Base-by-base conservation (phyloP, 768 basidiomycete species). In the Leccinum broughii region DNA sequence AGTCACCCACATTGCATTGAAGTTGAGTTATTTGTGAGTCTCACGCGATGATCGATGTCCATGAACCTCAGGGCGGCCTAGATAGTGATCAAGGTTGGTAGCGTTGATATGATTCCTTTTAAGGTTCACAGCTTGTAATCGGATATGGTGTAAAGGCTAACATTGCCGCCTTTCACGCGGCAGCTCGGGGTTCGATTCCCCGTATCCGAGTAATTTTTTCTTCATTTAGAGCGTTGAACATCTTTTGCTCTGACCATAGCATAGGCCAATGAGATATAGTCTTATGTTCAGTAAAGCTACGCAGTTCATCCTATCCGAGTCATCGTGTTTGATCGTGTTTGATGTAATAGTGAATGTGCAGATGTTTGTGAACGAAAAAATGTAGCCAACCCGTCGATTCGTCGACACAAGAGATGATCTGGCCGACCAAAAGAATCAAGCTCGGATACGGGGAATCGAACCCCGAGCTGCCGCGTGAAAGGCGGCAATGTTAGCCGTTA, bases 401-500 rank as follows among this genome's bases (percentile, higher is more conserved):
- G 26, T 26, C 26, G 26, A 26, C 26, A 26, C 26, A 26, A 26
- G 26, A 26, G 26, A 26, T 26, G 26, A 26, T 26, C 26, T 26
- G 26, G 26, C 26, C 26, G 26, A 26, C 26, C 26, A 26, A 26
- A 26, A 26, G 26, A 26, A 26, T 26, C 26, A 26, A 26, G 26
- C 26, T 70, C 71, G 70, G 69, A 70, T 70, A 70, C 70, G 70
- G 64, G 70, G 70, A 70, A 51, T 68, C 68, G 68, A 70, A 71
- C 74, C 75, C 76, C 75, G 75, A 77, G 73, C 76, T 76, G 67
- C 76, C 74, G 74, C 74, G 76, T 82, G 83, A 82, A 76, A 84
- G 82, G 83, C 83, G 81, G 82, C 77, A 83, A 84, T 83, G 83
- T 81, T 84, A 81, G 80, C 83, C 83, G 72, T 84, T 84, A 83